These are phyloP conservation scores for Larix kaempferi DNA, from an alignment of 75 land plant genomes.

Conservation along the genomic window DNA sequence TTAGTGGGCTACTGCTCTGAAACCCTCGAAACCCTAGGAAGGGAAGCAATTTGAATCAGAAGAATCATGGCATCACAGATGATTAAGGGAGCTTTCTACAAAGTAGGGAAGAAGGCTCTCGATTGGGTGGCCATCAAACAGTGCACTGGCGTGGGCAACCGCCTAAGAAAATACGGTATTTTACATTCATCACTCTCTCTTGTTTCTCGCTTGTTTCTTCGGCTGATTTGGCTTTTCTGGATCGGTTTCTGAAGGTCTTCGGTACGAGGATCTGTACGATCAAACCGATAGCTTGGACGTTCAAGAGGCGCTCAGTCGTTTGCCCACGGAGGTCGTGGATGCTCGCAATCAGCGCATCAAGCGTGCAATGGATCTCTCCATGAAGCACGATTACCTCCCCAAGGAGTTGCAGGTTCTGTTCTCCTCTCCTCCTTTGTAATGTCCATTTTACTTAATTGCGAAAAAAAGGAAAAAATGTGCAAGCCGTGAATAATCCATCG, in stretches of 20 bases:
- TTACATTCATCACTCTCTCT: neutral
- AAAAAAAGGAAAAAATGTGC: too few species aligned
- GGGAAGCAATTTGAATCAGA: too few species aligned
- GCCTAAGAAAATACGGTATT: constrained; percentile 61
- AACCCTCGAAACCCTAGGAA: too few species aligned
- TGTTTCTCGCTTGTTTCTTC: neutral
- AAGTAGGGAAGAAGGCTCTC: constrained; percentile 12
- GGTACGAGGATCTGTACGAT: constrained; percentile 90
- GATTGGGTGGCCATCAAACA: constrained; percentile 45
- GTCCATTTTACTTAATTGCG: neutral
- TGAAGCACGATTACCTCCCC: constrained; percentile 84
- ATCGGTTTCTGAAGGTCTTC: constrained; percentile 41
- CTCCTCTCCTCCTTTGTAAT: neutral
- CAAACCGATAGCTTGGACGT: constrained; percentile 71
- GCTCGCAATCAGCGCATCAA: constrained; percentile 87
- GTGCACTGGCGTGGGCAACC: constrained; percentile 34
- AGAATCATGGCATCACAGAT: constrained; percentile 17
- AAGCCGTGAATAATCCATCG: too few species aligned
- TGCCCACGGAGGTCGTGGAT: constrained; percentile 78
- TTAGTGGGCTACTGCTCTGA: too few species aligned
- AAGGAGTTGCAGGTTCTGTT: constrained; percentile 71
- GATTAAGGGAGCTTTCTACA: constrained; percentile 8
- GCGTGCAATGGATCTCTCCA: constrained; percentile 92
- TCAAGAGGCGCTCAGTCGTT: constrained; percentile 76
- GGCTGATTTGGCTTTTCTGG: neutral